A percentile compares a stretch with the other conserved stretches of the same genome.
Conservation (phyloP, 2,329 filamentous ascomycete genomes). For the Lachnellula willkommii region DNA sequence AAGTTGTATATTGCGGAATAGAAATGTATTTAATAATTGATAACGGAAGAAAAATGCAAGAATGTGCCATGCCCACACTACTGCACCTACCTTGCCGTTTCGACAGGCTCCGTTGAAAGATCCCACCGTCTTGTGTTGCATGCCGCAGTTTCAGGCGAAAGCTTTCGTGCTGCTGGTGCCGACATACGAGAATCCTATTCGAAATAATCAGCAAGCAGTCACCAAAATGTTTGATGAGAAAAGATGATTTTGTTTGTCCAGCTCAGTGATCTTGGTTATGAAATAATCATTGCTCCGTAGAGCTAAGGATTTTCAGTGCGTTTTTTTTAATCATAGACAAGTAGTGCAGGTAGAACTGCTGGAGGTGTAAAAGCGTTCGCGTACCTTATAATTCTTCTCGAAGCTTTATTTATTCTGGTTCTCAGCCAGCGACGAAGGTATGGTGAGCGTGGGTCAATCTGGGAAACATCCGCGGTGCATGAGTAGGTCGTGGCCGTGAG, state of each 20-base stretch:
- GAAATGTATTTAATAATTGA: background rate
- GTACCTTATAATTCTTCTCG: constrained; percentile 12
- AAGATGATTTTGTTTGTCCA: constrained; percentile 6
- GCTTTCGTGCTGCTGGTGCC: background rate
- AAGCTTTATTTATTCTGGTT: too few species aligned
- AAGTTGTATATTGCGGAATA: background rate
- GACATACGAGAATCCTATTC: background rate
- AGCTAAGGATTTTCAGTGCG: constrained; percentile 36
- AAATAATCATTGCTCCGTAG: constrained; percentile 30
- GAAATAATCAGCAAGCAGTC: background rate
- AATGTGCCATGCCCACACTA: too few species aligned
- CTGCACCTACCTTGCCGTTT: too few species aligned
- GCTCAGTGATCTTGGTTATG: constrained; percentile 36
- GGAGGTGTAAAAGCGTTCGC: constrained; percentile 2
- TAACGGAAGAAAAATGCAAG: too few species aligned
- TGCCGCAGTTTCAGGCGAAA: background rate
- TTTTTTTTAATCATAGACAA: constrained; percentile 33
- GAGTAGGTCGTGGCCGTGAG: background rate
- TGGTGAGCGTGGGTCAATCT: background rate
- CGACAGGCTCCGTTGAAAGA: background rate
- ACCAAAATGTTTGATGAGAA: background rate
- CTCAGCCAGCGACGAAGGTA: background rate
- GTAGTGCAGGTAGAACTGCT: background rate
- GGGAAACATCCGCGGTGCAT: background rate
- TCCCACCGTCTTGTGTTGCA: background rate